Base-by-base conservation (phyloP, 495 filamentous ascomycete species). In the Massariosphaeria phaeospora region DNA sequence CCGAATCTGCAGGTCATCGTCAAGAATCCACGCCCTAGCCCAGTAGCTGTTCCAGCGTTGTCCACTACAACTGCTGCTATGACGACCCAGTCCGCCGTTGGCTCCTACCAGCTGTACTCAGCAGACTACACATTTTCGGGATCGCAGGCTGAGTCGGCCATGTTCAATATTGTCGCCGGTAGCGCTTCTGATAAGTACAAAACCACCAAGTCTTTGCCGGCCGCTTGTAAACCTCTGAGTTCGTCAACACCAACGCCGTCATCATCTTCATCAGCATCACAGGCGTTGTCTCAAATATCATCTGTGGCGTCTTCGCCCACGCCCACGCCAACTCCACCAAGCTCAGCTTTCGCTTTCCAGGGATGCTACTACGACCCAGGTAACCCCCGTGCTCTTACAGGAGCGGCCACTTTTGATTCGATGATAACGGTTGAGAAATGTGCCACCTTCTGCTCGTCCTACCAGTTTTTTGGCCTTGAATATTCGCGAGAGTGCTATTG, bases 91-190 rank as follows among this genome's bases (percentile, higher is more conserved):
- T 52, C 69, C 30, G 76, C 78, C 31, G 64, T 76, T 29, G 80
- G 80, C 6, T 56, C 59, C 7, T 82, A 84, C 52, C 76, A 69
- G 15, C 69, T 82, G 23, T 82, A 76, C 58, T 73, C 70, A 9
- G 77, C 68, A 1, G 73, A 63, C 39, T 75, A 72, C 54, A 64
- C 73, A 33, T 67, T 76, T 69, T 20, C 73, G 69, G 12, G 58
- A 9, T 72, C 73, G 17, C 68, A 74, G 35, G 74, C 68, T 42
- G 72, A 72, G 61, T 74, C 74, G 31, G 72, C 76, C n/a, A 68
- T 70, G 25, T 64, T 81, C 45, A 75, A 71, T 34, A 68, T 80
- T 20, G 70, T 66, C 20, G 70, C 70, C 20, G 78, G 77, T 20
- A 63, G 65, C 21, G 66, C 68, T 6, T 76, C 75, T 31, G 61